Evolutionary conservation across 306 rosid species (phyloP), one percentile per base, ranked within the genome.

Genomic region (Fragaria ananassa): DNA sequence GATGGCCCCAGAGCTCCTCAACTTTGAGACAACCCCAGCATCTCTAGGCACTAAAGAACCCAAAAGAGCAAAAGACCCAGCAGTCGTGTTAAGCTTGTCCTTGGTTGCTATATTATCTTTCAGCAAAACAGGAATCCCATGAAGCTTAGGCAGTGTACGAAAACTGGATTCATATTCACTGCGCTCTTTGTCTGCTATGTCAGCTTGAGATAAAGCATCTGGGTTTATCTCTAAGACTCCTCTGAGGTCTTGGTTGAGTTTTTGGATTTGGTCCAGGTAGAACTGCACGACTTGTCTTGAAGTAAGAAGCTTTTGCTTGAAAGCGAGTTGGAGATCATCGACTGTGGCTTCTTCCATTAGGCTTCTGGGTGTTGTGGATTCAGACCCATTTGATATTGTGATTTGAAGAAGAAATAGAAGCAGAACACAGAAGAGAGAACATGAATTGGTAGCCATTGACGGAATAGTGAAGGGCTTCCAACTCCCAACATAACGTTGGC

Each of bases 41-140:
- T 91, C 97, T 37, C 87, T 84, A 19, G 90, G 87, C 70, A 89
- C 90, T 18, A 83, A 68, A 4, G 95, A 89, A 3, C 94, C 91
- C 13, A 87, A 79, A 61, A 91, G 64, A 6, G 93, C 90, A 50
- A 51, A 88, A 3, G 97, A 91, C 1, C 95, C 95, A 35, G 88
- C 88, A 5, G 91, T 89, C 8, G 91, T 91, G 72, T 89, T 91
- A 39, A 89, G 3, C 77, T 86, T 86, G 68, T 91, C 97, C 78
- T 88, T 89, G 18, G 89, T 91, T 17, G 90, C 91, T 21, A 86
- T 91, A 13, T 70, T 91, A 17, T 91, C 97, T 78, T 91, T 91
- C 9, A 91, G 11, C 79, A 89, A 76, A 69, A 88, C 71, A 0
- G 95, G 97, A 44, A 91, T 86, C 12, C 97, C 97, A 76, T 91